phyloP scores from a whole-genome alignment of 148 eudicot species.

The Persicaria maculosa region DNA sequence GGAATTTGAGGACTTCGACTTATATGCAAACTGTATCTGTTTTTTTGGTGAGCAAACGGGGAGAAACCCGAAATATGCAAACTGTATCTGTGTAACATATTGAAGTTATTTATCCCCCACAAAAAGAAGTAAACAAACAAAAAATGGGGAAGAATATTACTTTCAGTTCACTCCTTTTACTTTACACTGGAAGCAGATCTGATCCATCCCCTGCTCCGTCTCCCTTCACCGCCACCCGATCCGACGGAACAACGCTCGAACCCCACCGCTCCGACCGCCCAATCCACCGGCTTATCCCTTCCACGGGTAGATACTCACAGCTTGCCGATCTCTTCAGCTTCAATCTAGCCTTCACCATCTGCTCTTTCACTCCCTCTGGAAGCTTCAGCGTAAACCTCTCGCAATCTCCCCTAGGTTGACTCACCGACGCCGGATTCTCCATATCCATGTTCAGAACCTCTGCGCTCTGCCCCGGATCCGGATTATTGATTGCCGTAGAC shows the following conservation, averaged over 20 bases:
- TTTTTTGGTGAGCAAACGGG: too few species aligned
- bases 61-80: too few species aligned
- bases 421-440: conserved; percentile 14
- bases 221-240: neutral
- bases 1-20: too few species aligned
- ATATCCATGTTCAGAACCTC: neutral
- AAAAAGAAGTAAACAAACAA: too few species aligned
- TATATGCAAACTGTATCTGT: too few species aligned
- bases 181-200: neutral
- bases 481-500: neutral
- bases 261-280: conserved; percentile 6
- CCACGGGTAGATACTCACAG: conserved; percentile 22
- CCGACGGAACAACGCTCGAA: neutral
- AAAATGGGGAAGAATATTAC: neutral
- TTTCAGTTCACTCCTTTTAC: neutral
- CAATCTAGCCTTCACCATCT: conserved; percentile 15
- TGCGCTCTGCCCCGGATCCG: neutral
- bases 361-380: conserved; percentile 34
- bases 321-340: conserved; percentile 30
- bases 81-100: too few species aligned
- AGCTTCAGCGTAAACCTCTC: conserved; percentile 41
- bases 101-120: too few species aligned
- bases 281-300: conserved; percentile 10
- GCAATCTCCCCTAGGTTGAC: conserved; percentile 19
- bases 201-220: neutral